Evolutionary conservation across 1,284 basidiomycete genomes (phyloP).

Genomic region (Vanrija humicola): DNA sequence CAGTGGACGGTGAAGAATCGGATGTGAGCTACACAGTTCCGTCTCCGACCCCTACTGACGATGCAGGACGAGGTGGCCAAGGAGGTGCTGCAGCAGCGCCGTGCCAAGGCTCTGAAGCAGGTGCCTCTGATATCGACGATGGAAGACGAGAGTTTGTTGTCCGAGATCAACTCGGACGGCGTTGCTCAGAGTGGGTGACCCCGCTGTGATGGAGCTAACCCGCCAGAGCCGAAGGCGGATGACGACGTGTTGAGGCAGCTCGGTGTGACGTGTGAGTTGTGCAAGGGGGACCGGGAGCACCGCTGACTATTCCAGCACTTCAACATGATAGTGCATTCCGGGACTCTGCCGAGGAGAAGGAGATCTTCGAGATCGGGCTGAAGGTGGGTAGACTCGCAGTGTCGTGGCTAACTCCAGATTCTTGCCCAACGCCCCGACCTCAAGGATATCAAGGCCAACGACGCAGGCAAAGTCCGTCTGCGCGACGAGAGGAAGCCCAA

Average conservation of each 20-base stretch:
- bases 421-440: slow-evolving; percentile 27
- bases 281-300: fast-evolving
- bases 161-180: slow-evolving; percentile 10
- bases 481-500: background rate
- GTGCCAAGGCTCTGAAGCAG: background rate
- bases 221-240: slow-evolving; percentile 5
- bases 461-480: slow-evolving; percentile 26
- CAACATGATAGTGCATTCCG: slow-evolving; percentile 34
- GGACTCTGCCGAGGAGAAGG: slow-evolving; percentile 37
- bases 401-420: slow-evolving; percentile 15
- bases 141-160: slow-evolving; percentile 1
- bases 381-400: slow-evolving; percentile 19
- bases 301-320: slow-evolving; percentile 2
- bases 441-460: slow-evolving; percentile 33
- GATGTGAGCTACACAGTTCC: slow-evolving; percentile 9
- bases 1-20: slow-evolving; percentile 17
- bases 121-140: background rate
- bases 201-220: too few species aligned
- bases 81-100: slow-evolving; percentile 20
- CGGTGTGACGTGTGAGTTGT: slow-evolving; percentile 24
- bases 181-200: background rate
- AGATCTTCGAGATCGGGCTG: slow-evolving; percentile 39
- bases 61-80: slow-evolving; percentile 2
- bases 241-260: slow-evolving; percentile 25
- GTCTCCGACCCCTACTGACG: background rate